Evolutionary conservation across 768 basidiomycete species (phyloP).

Genomic region (Phylloporus rhodoxanthus): DNA sequence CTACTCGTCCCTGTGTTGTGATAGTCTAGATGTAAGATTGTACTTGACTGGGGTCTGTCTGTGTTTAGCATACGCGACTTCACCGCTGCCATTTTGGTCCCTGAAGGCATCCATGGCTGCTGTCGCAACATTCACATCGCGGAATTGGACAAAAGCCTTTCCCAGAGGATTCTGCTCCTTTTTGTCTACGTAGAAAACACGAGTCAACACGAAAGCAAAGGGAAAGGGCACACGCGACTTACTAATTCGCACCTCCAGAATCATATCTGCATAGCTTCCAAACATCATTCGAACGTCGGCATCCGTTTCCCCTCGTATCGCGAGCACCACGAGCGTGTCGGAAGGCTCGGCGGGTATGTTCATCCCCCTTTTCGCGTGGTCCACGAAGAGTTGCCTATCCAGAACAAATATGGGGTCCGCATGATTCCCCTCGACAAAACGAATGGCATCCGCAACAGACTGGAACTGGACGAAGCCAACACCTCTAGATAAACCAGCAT

Average conservation of each 20-base stretch:
- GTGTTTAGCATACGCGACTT: constrained; percentile 18
- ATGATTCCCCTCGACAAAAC: constrained; percentile 30
- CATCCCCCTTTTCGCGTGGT: constrained; percentile 30
- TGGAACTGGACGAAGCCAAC: constrained; percentile 43
- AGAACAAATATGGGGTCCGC: constrained; percentile 46
- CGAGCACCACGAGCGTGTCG: constrained; percentile 28
- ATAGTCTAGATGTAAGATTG: constrained; percentile 19
- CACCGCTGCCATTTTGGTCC: constrained; percentile 3
- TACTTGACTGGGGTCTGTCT: constrained; percentile 3
- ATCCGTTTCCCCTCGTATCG: constrained; percentile 23
- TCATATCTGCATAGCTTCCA: constrained; percentile 11
- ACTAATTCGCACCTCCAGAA: constrained; percentile 30
- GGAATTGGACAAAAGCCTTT: constrained; percentile 52
- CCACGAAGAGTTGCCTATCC: constrained; percentile 40
- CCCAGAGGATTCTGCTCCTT: constrained; percentile 29
- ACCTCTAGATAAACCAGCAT: constrained; percentile 38
- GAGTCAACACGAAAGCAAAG: neutral
- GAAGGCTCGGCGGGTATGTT: constrained; percentile 16
- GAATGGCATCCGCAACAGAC: constrained; percentile 32
- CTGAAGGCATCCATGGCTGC: constrained; percentile 42
- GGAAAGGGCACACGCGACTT: constrained; percentile 7
- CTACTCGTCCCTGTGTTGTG: constrained; percentile 8
- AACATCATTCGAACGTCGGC: constrained; percentile 24
- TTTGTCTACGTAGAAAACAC: constrained; percentile 28
- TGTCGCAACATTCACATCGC: constrained; percentile 38